Evolutionary conservation across 495 filamentous ascomycete genomes (phyloP).

Genomic region (Bryoglossum gracile): DNA sequence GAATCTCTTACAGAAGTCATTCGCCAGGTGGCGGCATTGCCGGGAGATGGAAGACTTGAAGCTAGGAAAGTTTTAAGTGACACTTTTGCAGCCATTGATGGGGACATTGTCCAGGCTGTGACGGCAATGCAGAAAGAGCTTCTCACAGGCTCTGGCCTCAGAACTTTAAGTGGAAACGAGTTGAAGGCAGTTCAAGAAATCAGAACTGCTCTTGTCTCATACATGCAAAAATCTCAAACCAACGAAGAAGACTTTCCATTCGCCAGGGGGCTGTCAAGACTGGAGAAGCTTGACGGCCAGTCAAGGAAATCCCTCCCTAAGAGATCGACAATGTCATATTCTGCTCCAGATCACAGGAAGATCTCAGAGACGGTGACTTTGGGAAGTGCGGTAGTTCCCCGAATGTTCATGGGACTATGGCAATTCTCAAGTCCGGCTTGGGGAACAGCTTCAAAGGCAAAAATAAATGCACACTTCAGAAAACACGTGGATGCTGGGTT

Average conservation of each 20-base stretch:
- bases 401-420: constrained; percentile 39
- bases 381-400: constrained; percentile 27
- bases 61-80: constrained; percentile 11
- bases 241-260: neutral
- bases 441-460: constrained; percentile 31
- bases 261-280: neutral
- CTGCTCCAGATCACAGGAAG: neutral
- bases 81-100: constrained; percentile 29
- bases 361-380: constrained; percentile 28
- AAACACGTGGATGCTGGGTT: constrained; percentile 25
- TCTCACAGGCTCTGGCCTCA: constrained; percentile 10
- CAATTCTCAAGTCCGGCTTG: constrained; percentile 40
- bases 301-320: neutral
- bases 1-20: constrained; percentile 15
- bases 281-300: neutral
- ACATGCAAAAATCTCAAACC: neutral
- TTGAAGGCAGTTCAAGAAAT: neutral
- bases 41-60: neutral
- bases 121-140: constrained; percentile 37
- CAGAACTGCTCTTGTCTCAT: constrained; percentile 6
- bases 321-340: neutral
- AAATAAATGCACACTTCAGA: constrained; percentile 24
- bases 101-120: constrained; percentile 36
- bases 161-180: constrained; percentile 8
- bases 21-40: neutral